Evolutionary conservation across 257 asterid genomes (phyloP).

Genomic region (Penstemon newberryi): DNA sequence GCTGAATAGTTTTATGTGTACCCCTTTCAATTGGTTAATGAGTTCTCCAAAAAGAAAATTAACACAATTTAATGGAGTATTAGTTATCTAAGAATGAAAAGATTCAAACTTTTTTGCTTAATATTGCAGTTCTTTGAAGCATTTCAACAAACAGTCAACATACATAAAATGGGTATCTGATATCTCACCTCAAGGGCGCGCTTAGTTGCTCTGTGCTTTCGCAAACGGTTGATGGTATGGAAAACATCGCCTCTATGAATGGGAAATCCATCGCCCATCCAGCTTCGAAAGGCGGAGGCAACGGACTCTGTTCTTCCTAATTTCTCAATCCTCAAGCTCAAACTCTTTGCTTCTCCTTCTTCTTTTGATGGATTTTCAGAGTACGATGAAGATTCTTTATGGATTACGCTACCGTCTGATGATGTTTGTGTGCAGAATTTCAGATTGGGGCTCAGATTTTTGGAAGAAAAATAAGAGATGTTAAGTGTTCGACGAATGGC

Average conservation of each 20-base stretch:
- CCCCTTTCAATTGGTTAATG: too few relatives aligned
- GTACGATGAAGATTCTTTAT: slow-evolving; percentile 31
- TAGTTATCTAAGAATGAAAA: not conserved
- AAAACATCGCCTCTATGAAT: slow-evolving; percentile 73
- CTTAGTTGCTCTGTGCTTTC: slow-evolving; percentile 59
- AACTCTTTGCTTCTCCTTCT: slow-evolving; percentile 41
- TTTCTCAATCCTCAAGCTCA: slow-evolving; percentile 71
- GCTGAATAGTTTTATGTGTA: too few relatives aligned
- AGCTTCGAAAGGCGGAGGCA: slow-evolving; percentile 72
- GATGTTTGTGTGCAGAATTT: slow-evolving; percentile 41
- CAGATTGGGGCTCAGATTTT: slow-evolving; percentile 24
- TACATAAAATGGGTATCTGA: slow-evolving; percentile 27
- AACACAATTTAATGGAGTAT: too few relatives aligned
- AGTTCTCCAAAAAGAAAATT: too few relatives aligned
- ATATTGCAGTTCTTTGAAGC: slow-evolving; percentile 4
- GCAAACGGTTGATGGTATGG: slow-evolving; percentile 72
- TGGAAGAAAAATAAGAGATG: slow-evolving; percentile 26
- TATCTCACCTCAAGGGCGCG: slow-evolving; percentile 78
- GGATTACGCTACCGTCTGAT: not conserved
- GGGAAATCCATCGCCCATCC: slow-evolving; percentile 97
- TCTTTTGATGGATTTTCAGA: slow-evolving; percentile 34
- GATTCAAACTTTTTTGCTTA: not conserved
- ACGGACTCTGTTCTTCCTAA: slow-evolving; percentile 55
- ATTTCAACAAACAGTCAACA: slow-evolving; percentile 49
- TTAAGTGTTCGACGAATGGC: slow-evolving; percentile 52